Evolutionary conservation across 805 yeast species (phyloP), one percentile per base, ranked within the genome.

Genomic region (Zygosaccharomyces bailii): DNA sequence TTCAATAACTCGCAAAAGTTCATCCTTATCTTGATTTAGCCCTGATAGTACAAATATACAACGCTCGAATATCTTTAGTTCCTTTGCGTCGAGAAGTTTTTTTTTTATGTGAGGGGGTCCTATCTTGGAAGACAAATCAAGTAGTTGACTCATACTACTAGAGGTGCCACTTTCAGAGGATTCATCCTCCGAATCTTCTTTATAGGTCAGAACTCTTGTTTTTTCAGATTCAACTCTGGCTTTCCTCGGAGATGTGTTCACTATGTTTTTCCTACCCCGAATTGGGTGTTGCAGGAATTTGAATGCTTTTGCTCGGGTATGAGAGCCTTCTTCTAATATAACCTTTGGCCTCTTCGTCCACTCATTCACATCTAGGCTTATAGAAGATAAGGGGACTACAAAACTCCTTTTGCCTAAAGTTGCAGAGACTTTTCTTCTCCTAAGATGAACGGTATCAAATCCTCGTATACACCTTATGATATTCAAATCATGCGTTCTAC

Each of bases 391-490:
- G 0, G 69, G 55, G 21, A 52, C 50, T 4, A 42, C 46, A 10
- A 59, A 43, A 5, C 40, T 42, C 11, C 52, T 43, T 13, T 57
- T 57, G 1, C 49, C 49, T 11, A 59, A 37, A 9, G 38, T 36
- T 9, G 58, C 58, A 21, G 55, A 54, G 13, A 46, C 48, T 30
- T 46, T 56, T 18, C 60, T 50, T 37, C 57, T 64, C 47, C 55
- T 66, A 5, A 71, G 61, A 49, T 66, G 63, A 2, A 79, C 74
- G 0, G 71, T 65, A 55, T 80, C 80, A 54, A 68, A 82, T 0
- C 89, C 89, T 50, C 88, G 66, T 45, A 79, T 68, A 56, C 88
- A 82, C 39, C 70, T 61, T 5, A 82, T 71, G 0, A 51, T 50
- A 13, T 59, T 53, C 6, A 48, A 49, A 5, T 60, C 54, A 1